Evolutionary conservation across 192 early-diverging fungal species (phyloP).

Genomic region (Phlyctochytrium arcticum): DNA sequence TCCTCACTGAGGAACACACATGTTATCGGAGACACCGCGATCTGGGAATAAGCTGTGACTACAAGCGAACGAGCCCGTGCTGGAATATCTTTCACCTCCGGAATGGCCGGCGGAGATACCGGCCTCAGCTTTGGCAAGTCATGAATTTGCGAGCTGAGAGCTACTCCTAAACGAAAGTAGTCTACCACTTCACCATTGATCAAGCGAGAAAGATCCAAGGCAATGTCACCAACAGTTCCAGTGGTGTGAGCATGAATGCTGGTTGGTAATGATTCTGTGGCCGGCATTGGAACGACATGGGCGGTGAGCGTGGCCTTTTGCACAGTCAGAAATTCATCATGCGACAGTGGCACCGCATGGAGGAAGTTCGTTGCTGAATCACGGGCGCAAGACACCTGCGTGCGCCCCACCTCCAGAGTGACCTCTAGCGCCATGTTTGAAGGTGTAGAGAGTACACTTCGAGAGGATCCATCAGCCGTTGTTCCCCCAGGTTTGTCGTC

Average conservation of each 20-base stretch:
- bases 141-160: background rate
- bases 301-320: background rate
- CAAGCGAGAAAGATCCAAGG: slow-evolving; percentile 9
- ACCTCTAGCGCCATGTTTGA: background rate
- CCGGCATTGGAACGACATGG: background rate
- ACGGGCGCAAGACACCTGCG: background rate
- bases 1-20: slow-evolving; percentile 17
- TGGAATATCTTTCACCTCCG: background rate
- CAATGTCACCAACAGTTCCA: background rate
- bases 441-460: too few species aligned
- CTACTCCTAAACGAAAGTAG: slow-evolving; percentile 14
- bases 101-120: background rate
- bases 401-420: background rate
- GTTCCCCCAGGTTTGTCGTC: background rate
- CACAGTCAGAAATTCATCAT: background rate
- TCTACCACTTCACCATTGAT: slow-evolving; percentile 1
- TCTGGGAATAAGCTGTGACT: slow-evolving; percentile 3
- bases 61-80: background rate
- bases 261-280: background rate
- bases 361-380: background rate
- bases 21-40: background rate
- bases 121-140: background rate
- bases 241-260: slow-evolving; percentile 6
- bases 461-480: background rate
- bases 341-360: background rate